Conservation (phyloP, 2,329 filamentous ascomycete species). For the Aspergillus ibericus region DNA sequence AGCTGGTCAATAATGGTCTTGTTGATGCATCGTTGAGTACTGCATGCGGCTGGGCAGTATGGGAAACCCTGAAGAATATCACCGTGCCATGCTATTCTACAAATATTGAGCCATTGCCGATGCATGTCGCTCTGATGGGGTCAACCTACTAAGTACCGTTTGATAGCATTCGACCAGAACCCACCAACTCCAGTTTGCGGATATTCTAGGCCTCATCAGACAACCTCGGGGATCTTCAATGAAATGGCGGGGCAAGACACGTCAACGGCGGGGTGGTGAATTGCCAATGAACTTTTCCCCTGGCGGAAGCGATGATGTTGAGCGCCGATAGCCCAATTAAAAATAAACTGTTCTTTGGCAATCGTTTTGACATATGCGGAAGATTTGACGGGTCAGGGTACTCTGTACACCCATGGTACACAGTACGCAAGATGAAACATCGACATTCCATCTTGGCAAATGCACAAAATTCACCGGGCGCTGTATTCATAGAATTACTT, state of each 20-base stretch:
- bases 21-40: neutral
- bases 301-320: neutral
- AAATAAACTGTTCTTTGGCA: neutral
- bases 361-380: neutral
- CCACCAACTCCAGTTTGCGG: neutral
- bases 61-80: too few relatives aligned
- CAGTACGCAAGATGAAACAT: too few relatives aligned
- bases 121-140: neutral
- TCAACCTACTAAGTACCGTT: neutral
- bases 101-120: neutral
- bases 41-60: neutral
- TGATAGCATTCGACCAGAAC: neutral
- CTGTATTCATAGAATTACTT: too few relatives aligned
- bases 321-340: neutral
- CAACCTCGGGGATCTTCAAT: neutral
- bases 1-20: neutral
- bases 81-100: too few relatives aligned
- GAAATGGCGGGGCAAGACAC: slow-evolving; percentile 3
- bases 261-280: neutral
- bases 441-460: neutral
- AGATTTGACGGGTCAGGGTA: neutral
- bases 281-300: neutral
- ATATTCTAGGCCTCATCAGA: neutral
- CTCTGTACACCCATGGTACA: too few relatives aligned
- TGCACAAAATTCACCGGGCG: neutral